Conservation (phyloP, 2,329 filamentous ascomycete species). For the Colletotrichum plurivorum region DNA sequence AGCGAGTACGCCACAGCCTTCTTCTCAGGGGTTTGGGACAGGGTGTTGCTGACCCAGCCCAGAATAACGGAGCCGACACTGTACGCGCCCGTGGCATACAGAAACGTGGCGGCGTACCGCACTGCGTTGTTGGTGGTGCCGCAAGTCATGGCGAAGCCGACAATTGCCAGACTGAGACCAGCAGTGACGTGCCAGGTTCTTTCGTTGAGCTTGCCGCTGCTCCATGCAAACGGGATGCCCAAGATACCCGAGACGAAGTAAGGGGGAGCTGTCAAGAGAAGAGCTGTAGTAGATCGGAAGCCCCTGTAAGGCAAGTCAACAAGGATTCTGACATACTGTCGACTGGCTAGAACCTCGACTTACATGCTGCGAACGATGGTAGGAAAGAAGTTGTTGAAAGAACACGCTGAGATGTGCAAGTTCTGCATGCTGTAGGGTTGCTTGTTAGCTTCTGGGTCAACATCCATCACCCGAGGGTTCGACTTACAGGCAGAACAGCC, state of each 20-base stretch:
- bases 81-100: conserved; percentile 31
- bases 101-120: conserved; percentile 38
- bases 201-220: conserved; percentile 61
- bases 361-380: conserved; percentile 41
- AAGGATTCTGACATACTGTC: neutral
- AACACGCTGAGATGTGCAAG: conserved; percentile 35
- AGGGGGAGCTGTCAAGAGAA: conserved; percentile 42
- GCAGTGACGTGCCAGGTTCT: conserved; percentile 63
- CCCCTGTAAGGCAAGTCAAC: conserved; percentile 6
- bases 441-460: neutral
- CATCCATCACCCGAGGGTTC: neutral
- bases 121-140: conserved; percentile 27
- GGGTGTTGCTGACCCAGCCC: conserved; percentile 82
- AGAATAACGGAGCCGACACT: conserved; percentile 50
- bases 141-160: conserved; percentile 33
- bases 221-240: conserved; percentile 46
- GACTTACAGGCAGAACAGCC: conserved; percentile 35
- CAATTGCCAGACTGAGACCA: conserved; percentile 55
- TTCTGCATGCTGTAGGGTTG: neutral
- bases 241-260: conserved; percentile 45
- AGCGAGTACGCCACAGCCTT: conserved; percentile 72
- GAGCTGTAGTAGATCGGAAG: conserved; percentile 51
- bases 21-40: conserved; percentile 83
- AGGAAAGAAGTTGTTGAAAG: conserved; percentile 43
- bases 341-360: neutral